Evolutionary conservation across 495 filamentous ascomycete genomes (phyloP).

Genomic region (Apodospora peruviana): DNA sequence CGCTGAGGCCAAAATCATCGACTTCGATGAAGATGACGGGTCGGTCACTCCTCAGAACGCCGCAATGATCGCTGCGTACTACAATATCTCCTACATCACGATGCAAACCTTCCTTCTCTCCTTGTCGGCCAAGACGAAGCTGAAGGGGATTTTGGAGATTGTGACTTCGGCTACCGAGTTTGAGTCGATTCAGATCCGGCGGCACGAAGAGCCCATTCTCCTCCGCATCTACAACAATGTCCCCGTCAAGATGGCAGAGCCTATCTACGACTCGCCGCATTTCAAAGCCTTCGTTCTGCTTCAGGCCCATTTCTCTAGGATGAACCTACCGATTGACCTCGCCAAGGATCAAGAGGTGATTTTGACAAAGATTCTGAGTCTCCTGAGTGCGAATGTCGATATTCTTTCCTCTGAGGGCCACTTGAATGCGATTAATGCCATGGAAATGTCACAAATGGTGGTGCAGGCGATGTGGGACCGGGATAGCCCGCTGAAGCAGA

Average conservation of each 20-base stretch:
- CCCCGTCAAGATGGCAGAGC: conserved; percentile 88
- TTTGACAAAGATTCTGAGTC: conserved; percentile 74
- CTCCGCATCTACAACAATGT: conserved; percentile 90
- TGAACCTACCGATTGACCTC: conserved; percentile 94
- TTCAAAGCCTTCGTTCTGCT: conserved; percentile 97
- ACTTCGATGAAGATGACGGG: conserved; percentile 95
- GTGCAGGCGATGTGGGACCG: conserved; percentile 99
- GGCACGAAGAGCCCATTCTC: conserved; percentile 85
- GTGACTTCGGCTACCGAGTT: conserved; percentile 96
- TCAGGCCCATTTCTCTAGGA: conserved; percentile 94
- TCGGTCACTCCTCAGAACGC: conserved; percentile 84
- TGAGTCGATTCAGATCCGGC: conserved; percentile 87
- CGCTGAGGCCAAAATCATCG: conserved; percentile 89
- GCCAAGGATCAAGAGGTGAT: conserved; percentile 94
- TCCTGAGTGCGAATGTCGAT: conserved; percentile 89
- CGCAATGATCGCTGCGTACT: conserved; percentile 97
- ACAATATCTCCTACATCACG: conserved; percentile 98
- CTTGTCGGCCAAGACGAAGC: conserved; percentile 76
- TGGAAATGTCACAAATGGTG: conserved; percentile 99
- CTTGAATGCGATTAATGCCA: conserved; percentile 92
- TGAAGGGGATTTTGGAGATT: conserved; percentile 95
- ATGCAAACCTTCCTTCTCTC: conserved; percentile 99
- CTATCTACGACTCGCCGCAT: conserved; percentile 85
- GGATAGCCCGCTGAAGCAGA: conserved; percentile 94
- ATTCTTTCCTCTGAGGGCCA: conserved; percentile 95